Evolutionary conservation across 805 yeast species (phyloP), one percentile per base, ranked within the genome.

Genomic region (Hanseniaspora thailandica): DNA sequence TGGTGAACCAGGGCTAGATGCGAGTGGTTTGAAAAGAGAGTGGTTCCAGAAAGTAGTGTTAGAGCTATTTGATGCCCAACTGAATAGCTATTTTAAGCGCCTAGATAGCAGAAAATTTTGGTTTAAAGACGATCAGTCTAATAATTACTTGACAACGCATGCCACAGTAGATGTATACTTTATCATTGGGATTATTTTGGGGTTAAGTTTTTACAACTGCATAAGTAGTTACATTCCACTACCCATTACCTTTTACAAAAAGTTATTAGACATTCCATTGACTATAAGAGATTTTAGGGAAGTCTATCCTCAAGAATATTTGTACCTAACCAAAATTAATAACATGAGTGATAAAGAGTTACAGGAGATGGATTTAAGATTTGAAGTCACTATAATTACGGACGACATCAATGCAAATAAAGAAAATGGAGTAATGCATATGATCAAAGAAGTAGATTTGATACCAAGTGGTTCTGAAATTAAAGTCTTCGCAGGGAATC

Each of bases 1-100:
- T 4, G 81, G 81, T 55, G 98, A 90, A 62, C 94, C 89, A 0
- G 98, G 97, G 0, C 77, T 90, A 22, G 98, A 90, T 69, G 97
- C 88, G 0, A 97, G 98, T 2, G 98, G 98, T 0, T 72, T 90
- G 55, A 79, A 83, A 60, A 89, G 88, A 62, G 98, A 90, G 62
- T 90, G 98, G 98, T 89, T 93, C 65, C 71, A 80, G 46, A 67
- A 89, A 38, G 69, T 93, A 38, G 80, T 85, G 1, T 77, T 76
- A 55, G 82, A 82, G 25, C 65, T 90, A 1, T 84, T 89, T 62
- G 17, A 38, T 23, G 76, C 76, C 60, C 84, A 88, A 1, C 70
- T 71, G 45, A 76, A 80, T 31, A 87, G 86, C 0, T 72, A 88
- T 65, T 81, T 93, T 56, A 62, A 69, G 8, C 76, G 78, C 58